Evolutionary conservation across 345 rosid species (phyloP).

Genomic region (Euclidium syriacum): DNA sequence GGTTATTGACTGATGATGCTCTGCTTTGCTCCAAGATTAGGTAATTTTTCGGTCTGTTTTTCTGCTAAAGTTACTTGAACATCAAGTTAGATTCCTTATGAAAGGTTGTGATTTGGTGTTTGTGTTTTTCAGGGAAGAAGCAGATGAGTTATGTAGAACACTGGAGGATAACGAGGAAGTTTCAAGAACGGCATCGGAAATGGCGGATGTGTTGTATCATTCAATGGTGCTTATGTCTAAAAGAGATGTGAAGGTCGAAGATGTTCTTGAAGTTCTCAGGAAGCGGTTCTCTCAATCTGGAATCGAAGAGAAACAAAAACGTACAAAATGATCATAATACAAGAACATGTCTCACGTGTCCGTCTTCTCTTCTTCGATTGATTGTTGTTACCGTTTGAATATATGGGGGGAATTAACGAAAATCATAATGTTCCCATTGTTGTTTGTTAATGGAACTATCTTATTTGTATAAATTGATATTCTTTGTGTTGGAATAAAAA

Average conservation of each 20-base stretch:
- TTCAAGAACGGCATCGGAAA: constrained; percentile 59
- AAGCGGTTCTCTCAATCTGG: constrained; percentile 63
- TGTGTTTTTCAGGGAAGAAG: constrained; percentile 60
- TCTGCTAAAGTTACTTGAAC: neutral
- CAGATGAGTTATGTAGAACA: constrained; percentile 72
- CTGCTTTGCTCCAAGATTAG: constrained; percentile 74
- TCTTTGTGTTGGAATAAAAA: no score
- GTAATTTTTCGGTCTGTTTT: constrained; percentile 23
- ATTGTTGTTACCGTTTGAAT: no score
- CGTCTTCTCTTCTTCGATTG: neutral
- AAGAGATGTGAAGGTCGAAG: constrained; percentile 51
- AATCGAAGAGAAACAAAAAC: constrained; percentile 64
- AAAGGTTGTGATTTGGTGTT: neutral
- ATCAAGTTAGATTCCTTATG: neutral
- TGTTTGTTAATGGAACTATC: no score
- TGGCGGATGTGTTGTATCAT: constrained; percentile 78
- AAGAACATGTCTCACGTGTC: no score
- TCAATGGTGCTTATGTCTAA: constrained; percentile 64
- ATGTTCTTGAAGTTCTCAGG: constrained; percentile 53
- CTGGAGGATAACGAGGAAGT: constrained; percentile 66
- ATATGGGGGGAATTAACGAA: no score
- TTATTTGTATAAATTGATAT: no score
- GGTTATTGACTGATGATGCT: constrained; percentile 42
- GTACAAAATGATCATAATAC: constrained; percentile 7
- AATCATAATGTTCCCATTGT: no score